Evolutionary conservation across 202 grass and related monocot genomes (phyloP), one percentile per base, ranked within the genome.

Genomic region (Schoenoplectus tabernaemontani): DNA sequence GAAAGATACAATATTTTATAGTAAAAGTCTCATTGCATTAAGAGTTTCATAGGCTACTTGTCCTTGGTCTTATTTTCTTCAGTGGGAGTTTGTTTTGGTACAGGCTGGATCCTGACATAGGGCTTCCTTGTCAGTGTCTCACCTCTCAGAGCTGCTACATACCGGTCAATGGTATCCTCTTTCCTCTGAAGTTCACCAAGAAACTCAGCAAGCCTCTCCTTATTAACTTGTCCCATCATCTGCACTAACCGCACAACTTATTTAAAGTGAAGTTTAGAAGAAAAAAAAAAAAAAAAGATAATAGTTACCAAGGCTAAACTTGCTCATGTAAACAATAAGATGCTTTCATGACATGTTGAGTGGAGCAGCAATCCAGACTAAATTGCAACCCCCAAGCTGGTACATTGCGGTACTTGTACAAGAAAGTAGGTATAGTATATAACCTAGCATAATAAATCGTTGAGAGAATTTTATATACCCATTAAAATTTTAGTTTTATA

Each of bases 161-260:
- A 95, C 78, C 91, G 87, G 51, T 98, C 96, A 73, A 92, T 98
- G 1, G 88, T 98, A 83, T 98, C 88, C 76, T 95, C 87, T 86
- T 98, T 98, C 81, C 91, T 87, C 65, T 91, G 95, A 64, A 98
- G 83, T 80, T 98, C 95, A 12, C 95, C 89, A 12, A 98, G 89
- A 90, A 89, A 95, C 76, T 98, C 95, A n/a, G 95, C 91, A 23
- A 98, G 59, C 56, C 95, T 87, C 75, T 98, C 95, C 43, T 82
- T 88, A 62, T 95, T 95, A 32, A 91, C 82, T 90, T 95, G 96
- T 46, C 91, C 96, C 96, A 98, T 95, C 96, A 98, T 92, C 96
- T 95, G 84, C 59, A 83, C 76, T 63, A n/a, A n/a, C n/a, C n/a
- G 1, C 4, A 50, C 38, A 2, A 48, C 38, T 51, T 15, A 44